phyloP scores from a whole-genome alignment of 2,329 filamentous ascomycete species.

The Drechslerella coelobrocha region DNA sequence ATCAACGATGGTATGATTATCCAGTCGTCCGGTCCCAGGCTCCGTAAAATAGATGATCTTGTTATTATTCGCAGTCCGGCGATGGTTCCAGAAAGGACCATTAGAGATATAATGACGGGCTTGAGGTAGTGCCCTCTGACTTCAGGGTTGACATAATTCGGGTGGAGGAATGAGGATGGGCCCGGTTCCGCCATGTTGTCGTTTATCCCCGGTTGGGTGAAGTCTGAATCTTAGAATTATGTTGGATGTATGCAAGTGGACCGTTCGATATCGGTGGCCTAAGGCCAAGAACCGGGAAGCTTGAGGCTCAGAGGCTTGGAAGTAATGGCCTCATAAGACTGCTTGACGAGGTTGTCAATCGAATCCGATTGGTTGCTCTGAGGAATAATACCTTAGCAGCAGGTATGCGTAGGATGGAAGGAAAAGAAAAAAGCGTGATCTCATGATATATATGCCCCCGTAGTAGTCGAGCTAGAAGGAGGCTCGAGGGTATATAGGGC shows the following conservation, averaged over 20 bases:
- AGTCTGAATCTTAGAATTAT: background rate
- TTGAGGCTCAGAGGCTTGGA: background rate
- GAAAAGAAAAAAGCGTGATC: slow-evolving; percentile 17
- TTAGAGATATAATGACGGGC: slow-evolving; percentile 44
- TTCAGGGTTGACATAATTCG: slow-evolving; percentile 41
- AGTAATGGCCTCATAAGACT: background rate
- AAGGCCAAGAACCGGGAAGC: background rate
- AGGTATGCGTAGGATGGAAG: slow-evolving; percentile 7
- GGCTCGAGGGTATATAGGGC: slow-evolving; percentile 37
- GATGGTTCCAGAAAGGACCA: slow-evolving; percentile 44
- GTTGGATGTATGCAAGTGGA: background rate
- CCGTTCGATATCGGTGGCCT: background rate
- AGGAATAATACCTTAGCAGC: background rate
- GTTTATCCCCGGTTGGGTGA: background rate
- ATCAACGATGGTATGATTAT: slow-evolving; percentile 42
- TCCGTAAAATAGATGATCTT: slow-evolving; percentile 44
- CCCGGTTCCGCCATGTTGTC: slow-evolving; percentile 25
- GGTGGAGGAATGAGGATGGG: slow-evolving; percentile 37
- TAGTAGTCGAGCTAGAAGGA: slow-evolving; percentile 7
- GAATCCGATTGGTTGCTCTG: background rate
- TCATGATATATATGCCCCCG: slow-evolving; percentile 8
- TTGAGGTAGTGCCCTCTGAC: slow-evolving; percentile 48
- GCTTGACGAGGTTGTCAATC: background rate
- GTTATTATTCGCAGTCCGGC: slow-evolving; percentile 46
- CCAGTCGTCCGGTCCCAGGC: slow-evolving; percentile 43